Conservation (phyloP, 2,329 filamentous ascomycete genomes). For the Alternaria conjuncta region DNA sequence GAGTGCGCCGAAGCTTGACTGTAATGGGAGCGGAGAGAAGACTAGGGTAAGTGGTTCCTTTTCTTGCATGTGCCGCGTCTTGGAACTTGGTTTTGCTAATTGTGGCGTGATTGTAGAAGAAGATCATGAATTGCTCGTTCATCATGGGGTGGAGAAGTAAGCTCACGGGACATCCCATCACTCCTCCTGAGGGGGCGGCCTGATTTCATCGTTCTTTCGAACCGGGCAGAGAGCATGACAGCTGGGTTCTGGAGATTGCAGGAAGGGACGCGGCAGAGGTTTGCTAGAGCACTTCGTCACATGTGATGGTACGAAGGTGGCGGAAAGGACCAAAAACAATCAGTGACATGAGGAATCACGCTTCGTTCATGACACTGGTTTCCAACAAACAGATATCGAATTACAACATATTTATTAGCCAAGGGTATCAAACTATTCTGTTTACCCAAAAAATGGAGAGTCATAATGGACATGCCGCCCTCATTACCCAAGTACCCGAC, state of each 20-base stretch:
- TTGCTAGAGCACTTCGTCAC: not conserved
- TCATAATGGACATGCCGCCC: not conserved
- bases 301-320: not conserved
- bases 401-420: not conserved
- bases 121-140: slow-evolving; percentile 20
- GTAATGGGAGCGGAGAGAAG: not conserved
- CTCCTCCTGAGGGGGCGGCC: not conserved
- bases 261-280: not conserved
- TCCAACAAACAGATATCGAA: not conserved
- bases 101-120: not conserved
- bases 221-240: not conserved
- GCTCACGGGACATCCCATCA: not conserved
- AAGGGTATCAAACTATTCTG: not conserved
- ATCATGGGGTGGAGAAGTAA: slow-evolving; percentile 12
- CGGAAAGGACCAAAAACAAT: not conserved
- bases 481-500: not conserved
- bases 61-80: not conserved
- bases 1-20: not conserved
- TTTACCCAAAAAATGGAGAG: not conserved
- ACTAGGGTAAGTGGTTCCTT: not conserved
- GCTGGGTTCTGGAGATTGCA: not conserved
- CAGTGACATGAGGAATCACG: not conserved
- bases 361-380: not conserved
- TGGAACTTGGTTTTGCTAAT: not conserved
- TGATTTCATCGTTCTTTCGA: not conserved